Base-by-base conservation (phyloP, 305 asterid genomes). In the Petunia hybrid region DNA sequence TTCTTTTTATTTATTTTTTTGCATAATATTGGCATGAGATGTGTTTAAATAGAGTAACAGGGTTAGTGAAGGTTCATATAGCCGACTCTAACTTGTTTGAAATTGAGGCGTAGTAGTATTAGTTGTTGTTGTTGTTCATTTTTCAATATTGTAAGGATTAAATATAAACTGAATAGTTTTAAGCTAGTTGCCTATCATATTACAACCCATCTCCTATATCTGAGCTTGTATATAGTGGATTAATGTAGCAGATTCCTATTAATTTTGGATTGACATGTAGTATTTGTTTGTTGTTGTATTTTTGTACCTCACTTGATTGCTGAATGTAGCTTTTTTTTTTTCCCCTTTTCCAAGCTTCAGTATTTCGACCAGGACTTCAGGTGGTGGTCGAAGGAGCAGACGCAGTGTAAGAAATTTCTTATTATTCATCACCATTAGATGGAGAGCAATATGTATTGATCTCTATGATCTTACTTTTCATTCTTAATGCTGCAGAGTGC, bases 401-500 rank as follows among this genome's bases (percentile, higher is more conserved):
- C 84, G 89, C 80, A 94, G 87, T 55, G 98, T 94, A 87, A 92
- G 92, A 31, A 16, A 9, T 78, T 67, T 41, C 46, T 60, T 67
- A 22, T 46, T 53, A 70, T 45, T 51, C 40, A 79, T 31, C 22
- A 51, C 6, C 3, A 14, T 53, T 53, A 78, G 66, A 56, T 48
- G 46, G 1, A 12, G 2, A 74, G 60, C 67, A 61, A 43, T 63
- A 2, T 1, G 6, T 76, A 41, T 51, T 82, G 57, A 8, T 36
- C 62, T 82, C 14, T 35, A 35, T 14, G 48, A 77, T 80, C 64
- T 85, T 66, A 83, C 31, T 81, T 3, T 80, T 42, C 60, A 16
- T 80, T 87, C 65, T 7, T 45, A 16, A 68, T 77, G 80, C 51
- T 83, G 80, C 87, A 94, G 98, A 92, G 98, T 85, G 84, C 90